Evolutionary conservation across 495 filamentous ascomycete species (phyloP), one percentile per base, ranked within the genome.

Genomic region (Neurospora sublineolata): DNA sequence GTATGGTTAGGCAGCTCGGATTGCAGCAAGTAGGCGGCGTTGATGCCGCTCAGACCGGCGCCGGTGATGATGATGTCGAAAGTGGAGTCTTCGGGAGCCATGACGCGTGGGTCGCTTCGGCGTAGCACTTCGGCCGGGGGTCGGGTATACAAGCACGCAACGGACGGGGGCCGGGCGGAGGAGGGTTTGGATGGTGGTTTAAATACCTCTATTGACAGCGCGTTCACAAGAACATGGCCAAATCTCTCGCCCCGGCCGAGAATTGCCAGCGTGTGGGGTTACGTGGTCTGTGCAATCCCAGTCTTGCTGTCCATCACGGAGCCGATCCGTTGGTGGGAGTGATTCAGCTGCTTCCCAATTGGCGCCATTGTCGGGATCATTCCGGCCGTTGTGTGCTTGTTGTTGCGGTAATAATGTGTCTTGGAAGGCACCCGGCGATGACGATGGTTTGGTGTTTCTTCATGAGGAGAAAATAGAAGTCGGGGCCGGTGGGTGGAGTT

Each of bases 21-120:
- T 76, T 92, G 90, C 0, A 94, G 74, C 9, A 89, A 86, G 74
- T 93, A 93, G 10, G 84, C 91, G 58, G 88, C 82, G 76, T 94
- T 93, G 82, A 94, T 90, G 69, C 91, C 92, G 60, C 88, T 90
- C 73, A 94, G 87, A 30, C 92, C 91, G 1, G 91, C 90, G 60
- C 91, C 91, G 37, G 93, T 78, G 75, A 94, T 87, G 72, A 91
- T 77, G 18, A 93, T 82, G 79, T 94, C 91, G 76, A 83, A 37
- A 12, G 37, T 68, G n/a, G 60, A 27, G 6, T 33, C 52, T 42
- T 75, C 70, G 20, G 69, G 20, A 23, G 44, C 70, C 72, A 74
- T 74, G 64, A 2, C 33, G 27, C 12, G 27, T 30, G 52, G 52
- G 23, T 33, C 6, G 14, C 4, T 33, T 64, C 14, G 42, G 52